These are phyloP conservation scores for Gaeumannomyces tritici DNA, from an alignment of 2,329 filamentous ascomycete genomes.

Conservation along the genomic window DNA sequence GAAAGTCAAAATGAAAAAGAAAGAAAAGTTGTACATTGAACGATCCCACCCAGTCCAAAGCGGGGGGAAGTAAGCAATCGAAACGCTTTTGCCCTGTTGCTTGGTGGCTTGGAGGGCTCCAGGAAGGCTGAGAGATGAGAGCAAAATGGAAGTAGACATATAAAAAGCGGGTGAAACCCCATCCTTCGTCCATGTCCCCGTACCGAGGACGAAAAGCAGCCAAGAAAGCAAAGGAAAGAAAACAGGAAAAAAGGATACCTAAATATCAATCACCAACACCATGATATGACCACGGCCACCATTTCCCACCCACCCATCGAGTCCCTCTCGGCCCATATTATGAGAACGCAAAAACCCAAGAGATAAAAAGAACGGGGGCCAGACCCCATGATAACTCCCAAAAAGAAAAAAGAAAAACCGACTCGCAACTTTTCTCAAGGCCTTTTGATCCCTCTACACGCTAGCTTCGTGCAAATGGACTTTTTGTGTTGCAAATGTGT, in stretches of 20 bases:
- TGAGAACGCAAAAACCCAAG: slow-evolving; percentile 1
- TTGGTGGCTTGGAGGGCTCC: neutral
- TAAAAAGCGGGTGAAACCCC: slow-evolving; percentile 4
- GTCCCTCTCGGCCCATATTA: neutral
- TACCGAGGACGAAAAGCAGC: slow-evolving; percentile 1
- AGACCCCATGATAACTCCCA: slow-evolving; percentile 1
- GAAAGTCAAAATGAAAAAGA: neutral
- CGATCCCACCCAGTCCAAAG: neutral
- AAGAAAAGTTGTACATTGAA: slow-evolving; percentile 1
- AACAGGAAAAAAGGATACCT: neutral
- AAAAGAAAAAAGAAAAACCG: neutral
- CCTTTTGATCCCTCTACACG: neutral
- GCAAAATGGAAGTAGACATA: neutral
- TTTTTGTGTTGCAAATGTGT: neutral
- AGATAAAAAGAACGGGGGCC: neutral
- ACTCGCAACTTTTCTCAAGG: slow-evolving; percentile 2
- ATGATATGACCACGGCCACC: neutral
- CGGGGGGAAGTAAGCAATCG: neutral
- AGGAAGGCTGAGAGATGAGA: neutral
- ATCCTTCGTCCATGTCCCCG: neutral
- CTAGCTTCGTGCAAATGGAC: slow-evolving; percentile 5
- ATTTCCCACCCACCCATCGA: neutral
- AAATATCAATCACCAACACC: neutral
- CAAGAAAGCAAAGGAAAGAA: neutral
- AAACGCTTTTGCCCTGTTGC: neutral